phyloP scores from a whole-genome alignment of 2,329 filamentous ascomycete genomes.

The Alternaria incomplexa region DNA sequence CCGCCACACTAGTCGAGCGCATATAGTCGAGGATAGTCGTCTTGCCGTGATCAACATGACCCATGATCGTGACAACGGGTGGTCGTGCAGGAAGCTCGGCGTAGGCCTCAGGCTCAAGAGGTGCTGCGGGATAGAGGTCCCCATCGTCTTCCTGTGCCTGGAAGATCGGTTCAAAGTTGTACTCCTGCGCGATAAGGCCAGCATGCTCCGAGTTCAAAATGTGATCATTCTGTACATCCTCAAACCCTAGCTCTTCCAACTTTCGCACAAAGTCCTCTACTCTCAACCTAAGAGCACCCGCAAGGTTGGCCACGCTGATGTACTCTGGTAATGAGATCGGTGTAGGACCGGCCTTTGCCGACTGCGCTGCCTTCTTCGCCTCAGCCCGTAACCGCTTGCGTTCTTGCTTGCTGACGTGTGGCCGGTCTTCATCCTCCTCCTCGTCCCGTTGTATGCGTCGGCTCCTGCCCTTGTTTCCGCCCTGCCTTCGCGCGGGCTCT shows the following conservation, averaged over 20 bases:
- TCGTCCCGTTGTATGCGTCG: conserved; percentile 32
- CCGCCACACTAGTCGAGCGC: conserved; percentile 89
- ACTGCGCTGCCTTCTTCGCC: conserved; percentile 43
- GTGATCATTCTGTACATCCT: conserved; percentile 80
- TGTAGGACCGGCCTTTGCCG: conserved; percentile 35
- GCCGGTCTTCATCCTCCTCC: conserved; percentile 34
- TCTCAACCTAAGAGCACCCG: conserved; percentile 74
- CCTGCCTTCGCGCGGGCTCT: conserved; percentile 35
- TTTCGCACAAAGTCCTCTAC: conserved; percentile 74
- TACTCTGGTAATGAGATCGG: conserved; percentile 83
- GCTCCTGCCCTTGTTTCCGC: conserved; percentile 17
- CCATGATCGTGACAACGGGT: conserved; percentile 98
- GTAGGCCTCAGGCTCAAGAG: conserved; percentile 64
- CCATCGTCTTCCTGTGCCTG: conserved; percentile 66
- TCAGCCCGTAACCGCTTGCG: conserved; percentile 42
- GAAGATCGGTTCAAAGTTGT: conserved; percentile 85
- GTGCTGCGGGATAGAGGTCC: conserved; percentile 71
- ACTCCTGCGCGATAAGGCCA: conserved; percentile 87
- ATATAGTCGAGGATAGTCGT: conserved; percentile 94
- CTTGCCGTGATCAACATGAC: conserved; percentile 97
- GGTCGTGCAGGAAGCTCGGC: conserved; percentile 73
- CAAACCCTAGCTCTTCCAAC: conserved; percentile 88
- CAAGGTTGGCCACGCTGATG: conserved; percentile 85
- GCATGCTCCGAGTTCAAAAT: conserved; percentile 91
- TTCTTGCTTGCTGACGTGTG: conserved; percentile 30